Evolutionary conservation across 495 filamentous ascomycete genomes (phyloP).

Genomic region (Tuber melanosporum): DNA sequence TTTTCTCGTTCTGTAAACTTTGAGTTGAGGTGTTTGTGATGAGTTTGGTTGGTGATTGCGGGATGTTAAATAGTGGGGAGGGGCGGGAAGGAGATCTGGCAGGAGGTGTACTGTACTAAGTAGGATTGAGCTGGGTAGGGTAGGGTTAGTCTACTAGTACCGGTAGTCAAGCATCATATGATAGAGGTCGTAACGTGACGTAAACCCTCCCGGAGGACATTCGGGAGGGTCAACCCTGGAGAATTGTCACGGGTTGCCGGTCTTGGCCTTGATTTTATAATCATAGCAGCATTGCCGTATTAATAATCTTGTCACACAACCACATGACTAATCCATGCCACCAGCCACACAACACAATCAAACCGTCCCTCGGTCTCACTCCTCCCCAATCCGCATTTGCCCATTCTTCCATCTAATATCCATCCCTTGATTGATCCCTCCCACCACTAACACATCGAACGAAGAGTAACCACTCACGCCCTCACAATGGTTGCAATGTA

Average conservation of each 20-base stretch:
- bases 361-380: slow-evolving; percentile 4
- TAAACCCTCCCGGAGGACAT: background rate
- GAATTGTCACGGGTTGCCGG: background rate
- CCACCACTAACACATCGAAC: slow-evolving; percentile 40
- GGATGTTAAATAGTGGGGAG: background rate
- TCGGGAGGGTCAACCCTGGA: background rate
- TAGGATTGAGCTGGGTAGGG: background rate
- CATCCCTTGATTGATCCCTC: slow-evolving; percentile 37
- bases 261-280: background rate
- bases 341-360: slow-evolving; percentile 11
- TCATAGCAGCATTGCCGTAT: too few relatives aligned
- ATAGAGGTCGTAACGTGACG: slow-evolving; percentile 10
- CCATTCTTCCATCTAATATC: slow-evolving; percentile 13
- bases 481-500: slow-evolving; percentile 82
- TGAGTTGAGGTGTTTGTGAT: background rate
- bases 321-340: background rate
- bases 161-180: too few relatives aligned
- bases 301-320: too few relatives aligned
- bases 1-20: background rate
- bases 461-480: slow-evolving; percentile 32
- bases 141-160: background rate
- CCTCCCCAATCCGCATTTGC: slow-evolving; percentile 22
- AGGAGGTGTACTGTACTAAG: background rate
- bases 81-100: background rate
- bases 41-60: background rate